Conservation (phyloP, 306 rosid species). For the Glycine soja region DNA sequence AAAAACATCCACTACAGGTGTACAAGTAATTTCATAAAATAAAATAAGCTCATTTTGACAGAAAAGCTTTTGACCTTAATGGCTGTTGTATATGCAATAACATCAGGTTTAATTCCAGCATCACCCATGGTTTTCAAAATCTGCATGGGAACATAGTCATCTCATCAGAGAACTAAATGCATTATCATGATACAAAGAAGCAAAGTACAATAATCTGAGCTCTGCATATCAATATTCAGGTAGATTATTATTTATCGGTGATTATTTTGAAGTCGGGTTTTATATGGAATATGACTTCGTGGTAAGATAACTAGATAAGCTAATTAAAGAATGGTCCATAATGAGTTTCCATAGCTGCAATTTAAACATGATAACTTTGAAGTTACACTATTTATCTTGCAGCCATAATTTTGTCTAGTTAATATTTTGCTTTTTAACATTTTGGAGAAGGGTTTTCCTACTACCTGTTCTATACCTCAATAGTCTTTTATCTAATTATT, state of each 20-base stretch:
- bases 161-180: slow-evolving; percentile 48
- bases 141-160: slow-evolving; percentile 59
- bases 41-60: slow-evolving; percentile 40
- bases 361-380: slow-evolving; percentile 3
- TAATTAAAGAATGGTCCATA: slow-evolving; percentile 28
- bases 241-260: slow-evolving; percentile 9
- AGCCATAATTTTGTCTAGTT: background rate
- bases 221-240: slow-evolving; percentile 24
- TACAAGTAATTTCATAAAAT: slow-evolving; percentile 29
- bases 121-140: slow-evolving; percentile 74
- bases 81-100: slow-evolving; percentile 83
- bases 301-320: background rate
- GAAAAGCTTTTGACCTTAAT: slow-evolving; percentile 72
- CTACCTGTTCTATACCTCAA: slow-evolving; percentile 6
- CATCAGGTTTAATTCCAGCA: slow-evolving; percentile 85
- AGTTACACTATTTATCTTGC: slow-evolving; percentile 34
- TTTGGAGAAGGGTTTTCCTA: slow-evolving; percentile 29
- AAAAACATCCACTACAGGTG: slow-evolving; percentile 24
- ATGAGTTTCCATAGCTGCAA: slow-evolving; percentile 13
- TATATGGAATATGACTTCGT: slow-evolving; percentile 28
- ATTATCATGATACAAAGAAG: slow-evolving; percentile 28
- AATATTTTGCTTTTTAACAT: slow-evolving; percentile 16
- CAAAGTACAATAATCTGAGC: slow-evolving; percentile 24
- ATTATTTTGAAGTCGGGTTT: slow-evolving; percentile 27
- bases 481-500: background rate